These are phyloP conservation scores for Fusarium setosum DNA, from an alignment of 2,329 filamentous ascomycete species.

Conservation along the genomic window DNA sequence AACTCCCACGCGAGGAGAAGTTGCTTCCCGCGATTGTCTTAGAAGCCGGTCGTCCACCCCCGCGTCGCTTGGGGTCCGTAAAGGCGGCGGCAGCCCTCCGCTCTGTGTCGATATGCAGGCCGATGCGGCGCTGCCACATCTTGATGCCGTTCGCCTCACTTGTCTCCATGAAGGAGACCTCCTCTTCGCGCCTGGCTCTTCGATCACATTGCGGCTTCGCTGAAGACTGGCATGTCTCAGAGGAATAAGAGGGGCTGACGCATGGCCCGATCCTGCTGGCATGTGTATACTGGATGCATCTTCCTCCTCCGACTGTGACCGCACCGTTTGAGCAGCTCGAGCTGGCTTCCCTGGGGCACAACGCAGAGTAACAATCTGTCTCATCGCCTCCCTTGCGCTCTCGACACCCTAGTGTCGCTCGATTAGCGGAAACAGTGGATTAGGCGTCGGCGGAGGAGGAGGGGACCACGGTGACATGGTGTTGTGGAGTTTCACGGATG, in stretches of 20 bases:
- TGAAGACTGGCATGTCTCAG: constrained; percentile 39
- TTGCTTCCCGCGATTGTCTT: constrained; percentile 2
- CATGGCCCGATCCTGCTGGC: constrained; percentile 5
- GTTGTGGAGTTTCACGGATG: constrained; percentile 61
- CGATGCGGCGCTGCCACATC: constrained; percentile 13
- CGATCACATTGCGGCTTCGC: not conserved
- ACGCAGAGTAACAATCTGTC: constrained; percentile 41
- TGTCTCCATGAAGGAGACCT: not conserved
- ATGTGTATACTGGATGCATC: not conserved
- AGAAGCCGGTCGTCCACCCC: not conserved
- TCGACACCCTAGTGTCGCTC: constrained; percentile 60
- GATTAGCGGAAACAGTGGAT: constrained; percentile 57
- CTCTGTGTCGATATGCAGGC: constrained; percentile 14
- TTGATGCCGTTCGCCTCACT: constrained; percentile 14
- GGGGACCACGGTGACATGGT: constrained; percentile 64
- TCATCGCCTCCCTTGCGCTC: constrained; percentile 56
- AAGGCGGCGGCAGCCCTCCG: constrained; percentile 6
- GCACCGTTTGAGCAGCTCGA: not conserved
- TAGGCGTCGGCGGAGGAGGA: constrained; percentile 48
- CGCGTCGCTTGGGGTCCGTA: constrained; percentile 1
- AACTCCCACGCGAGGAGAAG: constrained; percentile 2
- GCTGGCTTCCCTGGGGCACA: constrained; percentile 10
- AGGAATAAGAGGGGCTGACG: constrained; percentile 31
- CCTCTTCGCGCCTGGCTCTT: not conserved
- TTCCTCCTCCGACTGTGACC: not conserved